A percentile compares a stretch with the other conserved stretches of the same genome.
phyloP scores from a whole-genome alignment of 495 filamentous ascomycete genomes.

The Aspergillus egyptiacus region DNA sequence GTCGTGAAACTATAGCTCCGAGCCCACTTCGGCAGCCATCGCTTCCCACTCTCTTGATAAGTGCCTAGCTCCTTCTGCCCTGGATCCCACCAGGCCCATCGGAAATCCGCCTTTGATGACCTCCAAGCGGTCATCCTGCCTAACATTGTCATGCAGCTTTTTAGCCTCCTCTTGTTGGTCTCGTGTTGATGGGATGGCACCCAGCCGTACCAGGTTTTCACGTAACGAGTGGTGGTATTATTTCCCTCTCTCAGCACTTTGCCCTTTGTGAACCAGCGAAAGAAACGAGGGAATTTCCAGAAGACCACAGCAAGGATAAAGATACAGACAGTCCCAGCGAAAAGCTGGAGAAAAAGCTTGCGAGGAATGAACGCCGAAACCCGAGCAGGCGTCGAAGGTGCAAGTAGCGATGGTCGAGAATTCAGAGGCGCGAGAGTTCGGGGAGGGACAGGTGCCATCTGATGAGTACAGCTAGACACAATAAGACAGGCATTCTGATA shows the following conservation, averaged over 20 bases:
- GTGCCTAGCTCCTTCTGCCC: constrained; percentile 20
- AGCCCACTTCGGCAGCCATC: constrained; percentile 24
- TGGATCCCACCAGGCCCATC: constrained; percentile 42
- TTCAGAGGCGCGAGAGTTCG: constrained; percentile 28
- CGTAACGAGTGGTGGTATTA: constrained; percentile 28
- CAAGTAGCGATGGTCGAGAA: constrained; percentile 19
- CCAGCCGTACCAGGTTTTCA: constrained; percentile 46
- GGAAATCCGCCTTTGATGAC: constrained; percentile 29
- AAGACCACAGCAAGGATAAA: constrained; percentile 36
- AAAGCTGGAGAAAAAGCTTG: constrained; percentile 29
- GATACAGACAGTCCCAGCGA: constrained; percentile 35
- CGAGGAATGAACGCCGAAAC: constrained; percentile 24
- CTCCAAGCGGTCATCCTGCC: constrained; percentile 32
- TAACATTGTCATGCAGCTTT: constrained; percentile 16
- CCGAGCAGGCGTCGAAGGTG: constrained; percentile 12
- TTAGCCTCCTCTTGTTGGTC: constrained; percentile 23
- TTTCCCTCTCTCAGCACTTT: constrained; percentile 32
- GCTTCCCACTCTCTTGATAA: constrained; percentile 12
- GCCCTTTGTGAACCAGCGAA: constrained; percentile 30
- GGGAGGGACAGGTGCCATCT: constrained; percentile 32
- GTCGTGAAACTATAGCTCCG: constrained; percentile 24
- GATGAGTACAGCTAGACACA: constrained; percentile 5
- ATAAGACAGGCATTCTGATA: constrained; percentile 19
- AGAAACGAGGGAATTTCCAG: constrained; percentile 38
- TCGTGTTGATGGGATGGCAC: constrained; percentile 30